Evolutionary conservation across 2,329 filamentous ascomycete species (phyloP).

Genomic region (Botrytis fabae): DNA sequence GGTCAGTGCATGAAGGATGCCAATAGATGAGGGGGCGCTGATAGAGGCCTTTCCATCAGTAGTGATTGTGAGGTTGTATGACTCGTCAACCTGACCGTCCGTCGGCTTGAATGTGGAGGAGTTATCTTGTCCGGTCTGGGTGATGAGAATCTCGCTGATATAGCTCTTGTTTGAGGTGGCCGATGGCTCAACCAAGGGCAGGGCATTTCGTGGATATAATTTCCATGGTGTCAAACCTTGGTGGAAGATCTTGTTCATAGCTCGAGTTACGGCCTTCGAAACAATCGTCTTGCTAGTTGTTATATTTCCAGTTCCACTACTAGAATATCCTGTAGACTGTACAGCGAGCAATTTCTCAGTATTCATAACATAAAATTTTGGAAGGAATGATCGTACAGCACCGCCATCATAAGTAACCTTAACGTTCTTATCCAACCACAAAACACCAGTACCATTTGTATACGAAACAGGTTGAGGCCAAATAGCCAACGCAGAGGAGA

Average conservation of each 20-base stretch:
- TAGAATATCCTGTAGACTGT: conserved; percentile 25
- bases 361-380: conserved; percentile 28
- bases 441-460: conserved; percentile 51
- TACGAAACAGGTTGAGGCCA: conserved; percentile 58
- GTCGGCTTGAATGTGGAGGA: conserved; percentile 58
- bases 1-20: conserved; percentile 71
- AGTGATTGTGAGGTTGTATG: conserved; percentile 66
- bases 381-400: conserved; percentile 52
- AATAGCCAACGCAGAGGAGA: conserved; percentile 45
- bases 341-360: conserved; percentile 35
- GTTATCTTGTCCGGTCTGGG: conserved; percentile 57
- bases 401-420: conserved; percentile 59
- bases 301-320: neutral
- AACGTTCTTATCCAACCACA: conserved; percentile 56
- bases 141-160: conserved; percentile 62
- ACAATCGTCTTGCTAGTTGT: conserved; percentile 54
- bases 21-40: conserved; percentile 63
- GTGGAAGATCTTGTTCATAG: conserved; percentile 63
- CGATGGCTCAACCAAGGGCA: conserved; percentile 63
- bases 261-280: conserved; percentile 57
- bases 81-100: conserved; percentile 69
- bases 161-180: conserved; percentile 46
- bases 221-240: conserved; percentile 77
- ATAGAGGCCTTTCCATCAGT: conserved; percentile 61
- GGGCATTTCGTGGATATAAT: conserved; percentile 60